Base-by-base conservation (phyloP, 108 stramenopile species). In the Pseudonitzschia multistriata region DNA sequence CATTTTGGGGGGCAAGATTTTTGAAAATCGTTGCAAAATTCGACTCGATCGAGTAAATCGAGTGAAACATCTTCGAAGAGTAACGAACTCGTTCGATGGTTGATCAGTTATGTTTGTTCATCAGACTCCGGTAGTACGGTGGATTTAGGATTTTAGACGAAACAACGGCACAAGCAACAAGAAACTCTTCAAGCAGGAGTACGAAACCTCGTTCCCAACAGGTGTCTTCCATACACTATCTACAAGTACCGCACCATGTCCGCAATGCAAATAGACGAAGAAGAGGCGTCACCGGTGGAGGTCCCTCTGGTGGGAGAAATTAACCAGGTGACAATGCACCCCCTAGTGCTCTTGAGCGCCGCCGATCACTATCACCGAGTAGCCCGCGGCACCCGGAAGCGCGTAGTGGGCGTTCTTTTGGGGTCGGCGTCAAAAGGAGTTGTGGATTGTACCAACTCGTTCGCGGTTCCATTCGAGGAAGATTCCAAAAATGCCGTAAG, bases 391-490 rank as follows among this genome's bases (percentile, higher is more conserved):
- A 97, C 97, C 8, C 83, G 89, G 59, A 98, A 98, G 77, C 89
- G 99, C 19, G 97, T 96, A 21, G 97, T 99, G 0, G 99, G 99
- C 8, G 96, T 99, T 13, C 83, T 99, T 60, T 84, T 99, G 69
- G 98, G 98, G 8, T 73, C 80, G 8, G 83, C 82, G 5, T 74
- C 71, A 40, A 87, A 85, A 59, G 97, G 95, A 29, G 55, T 60
- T 17, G 87, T 96, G 34, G 96, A 96, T 66, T 90, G 90, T 30
- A 93, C 93, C 61, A 96, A 96, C 71, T 89, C 88, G 71, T 97
- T 97, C 77, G 96, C 97, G n/a, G 97, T 99, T n/a, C 98, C 98
- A 14, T 99, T 99, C 66, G 98, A 98, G 73, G 98, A 99, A 85
- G 97, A 99, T 72, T 78, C 83, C 39, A 87, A 86, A 60, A 96